phyloP scores from a whole-genome alignment of 306 rosid genomes.

The Phaseolus lunatus region DNA sequence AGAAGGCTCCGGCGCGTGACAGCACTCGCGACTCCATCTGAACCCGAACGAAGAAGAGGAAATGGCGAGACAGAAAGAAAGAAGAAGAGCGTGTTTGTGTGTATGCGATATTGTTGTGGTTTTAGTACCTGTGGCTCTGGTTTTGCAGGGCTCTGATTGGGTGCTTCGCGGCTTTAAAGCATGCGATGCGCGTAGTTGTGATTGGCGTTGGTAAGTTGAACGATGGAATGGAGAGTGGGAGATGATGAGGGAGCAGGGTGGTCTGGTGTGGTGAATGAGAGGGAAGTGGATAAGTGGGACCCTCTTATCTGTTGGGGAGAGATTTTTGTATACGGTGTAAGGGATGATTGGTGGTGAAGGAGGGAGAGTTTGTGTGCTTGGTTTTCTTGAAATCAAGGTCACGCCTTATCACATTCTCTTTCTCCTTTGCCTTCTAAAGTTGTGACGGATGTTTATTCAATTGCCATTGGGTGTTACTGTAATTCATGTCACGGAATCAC shows the following conservation, averaged over 20 bases:
- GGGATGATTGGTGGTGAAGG: slow-evolving; percentile 49
- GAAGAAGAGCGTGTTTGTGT: slow-evolving; percentile 6
- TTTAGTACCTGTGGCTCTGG: slow-evolving; percentile 39
- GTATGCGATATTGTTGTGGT: slow-evolving; percentile 43
- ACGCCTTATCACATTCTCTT: slow-evolving; percentile 51
- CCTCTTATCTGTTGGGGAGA: slow-evolving; percentile 59
- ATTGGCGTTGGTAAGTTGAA: not conserved
- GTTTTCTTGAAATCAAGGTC: not conserved
- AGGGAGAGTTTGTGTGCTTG: not conserved
- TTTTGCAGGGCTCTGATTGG: not conserved
- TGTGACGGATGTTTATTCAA: not conserved
- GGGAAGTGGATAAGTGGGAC: slow-evolving; percentile 51
- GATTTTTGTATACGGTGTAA: slow-evolving; percentile 57
- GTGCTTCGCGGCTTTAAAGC: slow-evolving; percentile 1
- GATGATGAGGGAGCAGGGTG: not conserved
- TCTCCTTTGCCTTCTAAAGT: not conserved
- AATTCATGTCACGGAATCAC: slow-evolving; percentile 22
- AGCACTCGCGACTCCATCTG: slow-evolving; percentile 90
- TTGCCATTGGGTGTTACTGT: not conserved
- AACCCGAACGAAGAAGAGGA: not conserved
- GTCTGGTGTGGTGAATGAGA: slow-evolving; percentile 30
- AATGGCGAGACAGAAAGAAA: not conserved
- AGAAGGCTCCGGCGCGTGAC: slow-evolving; percentile 77
- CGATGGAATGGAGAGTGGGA: not conserved
- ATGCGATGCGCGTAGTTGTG: not conserved